phyloP scores from a whole-genome alignment of 148 eudicot genomes.

The Oxyria digyna region DNA sequence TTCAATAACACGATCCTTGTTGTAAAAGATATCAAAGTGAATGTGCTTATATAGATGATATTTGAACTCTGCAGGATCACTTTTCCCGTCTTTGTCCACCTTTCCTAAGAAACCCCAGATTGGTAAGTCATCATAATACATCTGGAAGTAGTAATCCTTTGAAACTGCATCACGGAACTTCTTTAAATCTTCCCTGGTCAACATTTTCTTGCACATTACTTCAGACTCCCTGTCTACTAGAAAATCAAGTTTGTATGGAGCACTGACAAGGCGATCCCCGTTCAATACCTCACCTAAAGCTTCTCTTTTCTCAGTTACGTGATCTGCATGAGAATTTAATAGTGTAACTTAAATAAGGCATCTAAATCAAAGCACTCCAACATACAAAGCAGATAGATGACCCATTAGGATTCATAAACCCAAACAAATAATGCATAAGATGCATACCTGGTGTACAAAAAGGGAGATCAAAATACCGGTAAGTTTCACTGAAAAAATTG shows the following conservation, averaged over 20 bases:
- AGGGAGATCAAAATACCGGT: conserved; percentile 11
- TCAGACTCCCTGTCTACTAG: conserved; percentile 11
- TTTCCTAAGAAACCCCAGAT: conserved; percentile 13
- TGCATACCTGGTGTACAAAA: conserved; percentile 9
- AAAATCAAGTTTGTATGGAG: conserved; percentile 9
- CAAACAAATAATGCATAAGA: not conserved
- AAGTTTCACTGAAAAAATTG: conserved; percentile 6
- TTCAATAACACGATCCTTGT: conserved; percentile 13
- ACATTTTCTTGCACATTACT: conserved; percentile 6
- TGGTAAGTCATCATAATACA: conserved; percentile 15
- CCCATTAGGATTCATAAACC: not conserved
- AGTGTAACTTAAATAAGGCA: not conserved
- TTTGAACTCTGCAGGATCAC: conserved; percentile 8
- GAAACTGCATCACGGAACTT: conserved; percentile 11
- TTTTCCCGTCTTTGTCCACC: conserved; percentile 11
- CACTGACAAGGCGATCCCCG: conserved; percentile 13
- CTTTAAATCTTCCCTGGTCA: conserved; percentile 5
- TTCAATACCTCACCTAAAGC: conserved; percentile 15
- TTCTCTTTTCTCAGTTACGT: conserved; percentile 8
- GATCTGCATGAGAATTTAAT: conserved; percentile 4
- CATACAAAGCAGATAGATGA: not conserved
- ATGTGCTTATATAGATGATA: conserved; percentile 12
- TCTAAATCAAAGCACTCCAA: not conserved
- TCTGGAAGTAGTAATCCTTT: conserved; percentile 12
- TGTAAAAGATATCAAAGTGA: conserved; percentile 9